Conservation (phyloP, 768 basidiomycete genomes). For the Fomitopsis serialis region DNA sequence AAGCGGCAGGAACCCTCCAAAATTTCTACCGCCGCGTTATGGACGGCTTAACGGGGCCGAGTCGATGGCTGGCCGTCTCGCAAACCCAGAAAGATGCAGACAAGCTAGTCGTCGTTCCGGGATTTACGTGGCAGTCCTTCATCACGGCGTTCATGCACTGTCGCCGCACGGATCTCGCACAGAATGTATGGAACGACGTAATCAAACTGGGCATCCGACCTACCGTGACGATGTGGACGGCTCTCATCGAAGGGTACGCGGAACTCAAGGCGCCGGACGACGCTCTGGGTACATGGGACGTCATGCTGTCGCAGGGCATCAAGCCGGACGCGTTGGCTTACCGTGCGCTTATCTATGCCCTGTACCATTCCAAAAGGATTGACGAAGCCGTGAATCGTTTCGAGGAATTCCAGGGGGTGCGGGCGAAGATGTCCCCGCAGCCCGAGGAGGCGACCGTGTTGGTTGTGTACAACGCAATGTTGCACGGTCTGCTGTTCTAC, state of each 20-base stretch:
- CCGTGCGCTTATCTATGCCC: slow-evolving; percentile 60
- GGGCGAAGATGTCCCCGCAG: slow-evolving; percentile 16
- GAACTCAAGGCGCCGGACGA: slow-evolving; percentile 43
- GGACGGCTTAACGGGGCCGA: slow-evolving; percentile 42
- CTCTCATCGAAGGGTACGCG: slow-evolving; percentile 60
- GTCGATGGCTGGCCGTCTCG: slow-evolving; percentile 49
- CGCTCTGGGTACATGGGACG: slow-evolving; percentile 55
- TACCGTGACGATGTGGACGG: slow-evolving; percentile 63
- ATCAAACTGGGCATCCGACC: slow-evolving; percentile 40
- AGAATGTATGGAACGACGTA: slow-evolving; percentile 67
- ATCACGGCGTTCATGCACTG: slow-evolving; percentile 58
- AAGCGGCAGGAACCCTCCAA: slow-evolving; percentile 30
- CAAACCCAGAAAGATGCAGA: slow-evolving; percentile 30
- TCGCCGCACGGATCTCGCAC: slow-evolving; percentile 51
- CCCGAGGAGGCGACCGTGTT: slow-evolving; percentile 17
- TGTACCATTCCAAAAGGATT: slow-evolving; percentile 46
- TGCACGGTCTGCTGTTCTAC: slow-evolving; percentile 56
- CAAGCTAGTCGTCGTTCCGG: slow-evolving; percentile 47
- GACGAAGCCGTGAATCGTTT: slow-evolving; percentile 51
- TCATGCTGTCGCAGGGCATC: slow-evolving; percentile 53
- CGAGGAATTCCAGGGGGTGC: slow-evolving; percentile 37
- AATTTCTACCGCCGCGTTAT: slow-evolving; percentile 47
- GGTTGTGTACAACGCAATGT: slow-evolving; percentile 66
- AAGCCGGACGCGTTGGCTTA: slow-evolving; percentile 61
- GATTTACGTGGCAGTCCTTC: slow-evolving; percentile 59